Percentiles rank a stretch among this genome's conserved stretches.
These are phyloP conservation scores for Hericium alpestre DNA, from an alignment of 768 basidiomycete genomes.

Conservation along the genomic window DNA sequence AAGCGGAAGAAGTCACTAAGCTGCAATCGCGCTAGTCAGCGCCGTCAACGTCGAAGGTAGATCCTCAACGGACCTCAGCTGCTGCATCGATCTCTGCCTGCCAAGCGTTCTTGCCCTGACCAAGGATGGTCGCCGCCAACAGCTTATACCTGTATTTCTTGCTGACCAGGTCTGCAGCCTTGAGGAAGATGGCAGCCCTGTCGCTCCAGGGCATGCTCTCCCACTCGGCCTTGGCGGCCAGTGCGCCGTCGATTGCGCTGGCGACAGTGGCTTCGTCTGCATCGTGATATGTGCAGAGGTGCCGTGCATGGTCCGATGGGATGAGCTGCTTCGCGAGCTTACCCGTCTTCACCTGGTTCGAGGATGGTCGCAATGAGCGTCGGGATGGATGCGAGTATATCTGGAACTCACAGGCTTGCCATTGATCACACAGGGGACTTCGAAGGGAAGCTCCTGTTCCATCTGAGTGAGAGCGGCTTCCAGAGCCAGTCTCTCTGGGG, in stretches of 20 bases:
- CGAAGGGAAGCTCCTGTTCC: slow-evolving; percentile 76
- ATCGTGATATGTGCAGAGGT: slow-evolving; percentile 82
- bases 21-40: slow-evolving; percentile 22
- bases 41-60: not conserved
- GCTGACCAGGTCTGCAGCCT: slow-evolving; percentile 91
- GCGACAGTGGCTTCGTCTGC: slow-evolving; percentile 69
- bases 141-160: slow-evolving; percentile 94
- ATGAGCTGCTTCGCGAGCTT: slow-evolving; percentile 69
- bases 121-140: slow-evolving; percentile 93
- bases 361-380: not conserved
- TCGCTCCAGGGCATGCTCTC: slow-evolving; percentile 95
- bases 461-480: slow-evolving; percentile 68
- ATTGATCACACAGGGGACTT: slow-evolving; percentile 88
- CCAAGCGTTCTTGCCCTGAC: slow-evolving; percentile 99
- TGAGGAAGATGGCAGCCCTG: slow-evolving; percentile 94
- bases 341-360: slow-evolving; percentile 64
- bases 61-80: slow-evolving; percentile 61
- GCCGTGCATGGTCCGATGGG: slow-evolving; percentile 75
- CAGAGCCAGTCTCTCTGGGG: slow-evolving; percentile 64
- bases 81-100: slow-evolving; percentile 99
- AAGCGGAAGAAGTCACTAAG: slow-evolving; percentile 92
- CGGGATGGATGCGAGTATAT: not conserved
- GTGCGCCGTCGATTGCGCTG: slow-evolving; percentile 77
- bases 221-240: slow-evolving; percentile 82
- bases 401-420: slow-evolving; percentile 59